Percentiles rank a stretch among this genome's conserved stretches.
phyloP scores from a whole-genome alignment of 805 yeast species.

The Teunomyces atbi region DNA sequence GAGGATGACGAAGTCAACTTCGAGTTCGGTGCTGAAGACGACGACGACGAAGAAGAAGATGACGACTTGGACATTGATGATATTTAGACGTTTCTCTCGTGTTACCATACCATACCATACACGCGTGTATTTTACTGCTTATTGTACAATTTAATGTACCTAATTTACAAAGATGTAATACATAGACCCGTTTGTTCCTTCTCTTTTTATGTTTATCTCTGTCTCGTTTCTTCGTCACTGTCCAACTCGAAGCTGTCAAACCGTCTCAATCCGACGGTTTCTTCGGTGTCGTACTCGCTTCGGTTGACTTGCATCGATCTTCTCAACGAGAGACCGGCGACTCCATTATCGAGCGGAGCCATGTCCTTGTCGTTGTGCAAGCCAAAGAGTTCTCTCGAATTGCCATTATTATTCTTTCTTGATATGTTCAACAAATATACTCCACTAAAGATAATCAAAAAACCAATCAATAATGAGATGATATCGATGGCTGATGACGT shows the following conservation, averaged over 20 bases:
- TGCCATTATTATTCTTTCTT: conserved; percentile 58
- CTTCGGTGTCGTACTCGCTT: conserved; percentile 36
- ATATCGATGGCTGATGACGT: conserved; percentile 77
- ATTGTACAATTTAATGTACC: conserved; percentile 4
- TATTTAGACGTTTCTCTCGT: conserved; percentile 48
- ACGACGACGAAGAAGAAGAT: conserved; percentile 67
- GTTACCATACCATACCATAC: neutral
- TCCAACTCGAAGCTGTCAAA: conserved; percentile 58
- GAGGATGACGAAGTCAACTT: conserved; percentile 97
- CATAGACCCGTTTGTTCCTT: neutral
- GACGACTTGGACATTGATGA: conserved; percentile 90
- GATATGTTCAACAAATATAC: conserved; percentile 80
- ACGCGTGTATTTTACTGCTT: conserved; percentile 4
- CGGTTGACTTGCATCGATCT: conserved; percentile 70
- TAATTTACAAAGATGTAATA: neutral
- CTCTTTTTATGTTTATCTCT: neutral
- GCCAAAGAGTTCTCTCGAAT: conserved; percentile 54
- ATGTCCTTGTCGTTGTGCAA: conserved; percentile 52
- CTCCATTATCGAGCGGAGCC: conserved; percentile 78
- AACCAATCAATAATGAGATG: conserved; percentile 79
- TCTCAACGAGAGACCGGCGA: conserved; percentile 74
- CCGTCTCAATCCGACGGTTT: conserved; percentile 54
- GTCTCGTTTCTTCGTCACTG: conserved; percentile 36
- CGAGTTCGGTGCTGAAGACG: conserved; percentile 94
- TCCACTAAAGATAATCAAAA: conserved; percentile 82